These are phyloP conservation scores for Bonia amplexicaulis DNA, from an alignment of 176 grass and related monocot genomes.

Conservation along the genomic window DNA sequence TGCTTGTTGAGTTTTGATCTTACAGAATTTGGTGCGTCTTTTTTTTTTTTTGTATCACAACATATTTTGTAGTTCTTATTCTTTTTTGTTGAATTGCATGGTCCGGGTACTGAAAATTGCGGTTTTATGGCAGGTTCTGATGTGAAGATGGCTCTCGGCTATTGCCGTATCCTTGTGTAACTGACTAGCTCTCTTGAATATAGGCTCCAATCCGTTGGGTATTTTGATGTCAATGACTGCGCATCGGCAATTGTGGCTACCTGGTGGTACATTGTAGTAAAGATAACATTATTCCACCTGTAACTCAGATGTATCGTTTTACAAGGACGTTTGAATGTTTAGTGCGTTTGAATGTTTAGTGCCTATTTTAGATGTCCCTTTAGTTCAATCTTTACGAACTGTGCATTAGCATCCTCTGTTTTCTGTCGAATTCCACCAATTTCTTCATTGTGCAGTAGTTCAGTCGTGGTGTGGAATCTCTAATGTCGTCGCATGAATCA, in stretches of 20 bases:
- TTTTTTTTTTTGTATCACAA: background rate
- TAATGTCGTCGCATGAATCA: background rate
- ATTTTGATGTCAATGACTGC: constrained; percentile 1
- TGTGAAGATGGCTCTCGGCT: constrained; percentile 17
- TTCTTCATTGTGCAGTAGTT: background rate
- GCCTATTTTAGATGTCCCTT: constrained; percentile 13
- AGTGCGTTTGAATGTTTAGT: constrained; percentile 13
- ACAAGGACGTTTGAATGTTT: background rate
- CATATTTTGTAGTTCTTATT: background rate
- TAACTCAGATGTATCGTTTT: background rate
- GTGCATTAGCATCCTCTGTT: background rate
- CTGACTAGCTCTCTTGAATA: background rate
- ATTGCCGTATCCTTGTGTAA: background rate
- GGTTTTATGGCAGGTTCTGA: constrained; percentile 21
- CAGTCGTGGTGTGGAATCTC: background rate
- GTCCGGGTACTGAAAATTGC: background rate
- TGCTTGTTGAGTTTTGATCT: background rate
- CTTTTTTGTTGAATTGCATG: constrained; percentile 8
- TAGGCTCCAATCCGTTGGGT: background rate
- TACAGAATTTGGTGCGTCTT: background rate
- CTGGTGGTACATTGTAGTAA: constrained; percentile 25
- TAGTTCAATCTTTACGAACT: background rate
- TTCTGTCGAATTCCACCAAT: background rate
- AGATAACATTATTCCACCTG: background rate
- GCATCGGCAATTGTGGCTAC: constrained; percentile 5